A percentile compares a stretch with the other conserved stretches of the same genome.
phyloP scores from a whole-genome alignment of 2,329 filamentous ascomycete genomes.

The Pleomassaria siparia region DNA sequence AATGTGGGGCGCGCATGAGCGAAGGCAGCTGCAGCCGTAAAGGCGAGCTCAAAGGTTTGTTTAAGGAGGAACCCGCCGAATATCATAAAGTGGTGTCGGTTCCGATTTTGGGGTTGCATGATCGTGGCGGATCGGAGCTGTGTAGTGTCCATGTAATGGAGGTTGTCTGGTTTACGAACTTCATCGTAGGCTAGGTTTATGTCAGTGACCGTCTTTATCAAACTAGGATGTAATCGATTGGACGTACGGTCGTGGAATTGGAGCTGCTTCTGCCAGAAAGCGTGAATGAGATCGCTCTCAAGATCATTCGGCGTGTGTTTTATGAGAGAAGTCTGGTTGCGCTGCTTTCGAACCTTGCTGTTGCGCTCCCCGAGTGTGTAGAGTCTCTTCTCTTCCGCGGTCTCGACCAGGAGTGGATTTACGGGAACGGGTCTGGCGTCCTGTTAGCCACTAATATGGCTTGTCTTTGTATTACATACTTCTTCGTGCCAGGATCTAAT shows the following conservation, averaged over 20 bases:
- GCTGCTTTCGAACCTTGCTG: slow-evolving; percentile 66
- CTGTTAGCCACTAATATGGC: slow-evolving; percentile 2
- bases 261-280: slow-evolving; percentile 70
- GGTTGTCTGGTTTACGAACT: slow-evolving; percentile 58
- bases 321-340: slow-evolving; percentile 61
- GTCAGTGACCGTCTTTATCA: neutral
- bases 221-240: slow-evolving; percentile 43
- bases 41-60: slow-evolving; percentile 74
- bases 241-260: slow-evolving; percentile 57
- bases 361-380: slow-evolving; percentile 67
- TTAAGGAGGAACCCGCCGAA: slow-evolving; percentile 76
- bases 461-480: slow-evolving; percentile 37
- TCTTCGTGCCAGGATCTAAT: slow-evolving; percentile 67
- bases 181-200: slow-evolving; percentile 48
- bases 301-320: slow-evolving; percentile 69
- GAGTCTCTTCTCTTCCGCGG: slow-evolving; percentile 63
- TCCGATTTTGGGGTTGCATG: slow-evolving; percentile 74
- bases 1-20: slow-evolving; percentile 70
- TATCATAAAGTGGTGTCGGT: slow-evolving; percentile 75
- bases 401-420: slow-evolving; percentile 63
- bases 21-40: slow-evolving; percentile 72
- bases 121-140: slow-evolving; percentile 67
- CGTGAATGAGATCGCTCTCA: slow-evolving; percentile 71
- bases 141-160: slow-evolving; percentile 64
- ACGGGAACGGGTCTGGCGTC: slow-evolving; percentile 59